Percentiles rank a stretch among this genome's conserved stretches.
Conservation (phyloP, 2,329 filamentous ascomycete genomes). For the Laburnicola sp. region DNA sequence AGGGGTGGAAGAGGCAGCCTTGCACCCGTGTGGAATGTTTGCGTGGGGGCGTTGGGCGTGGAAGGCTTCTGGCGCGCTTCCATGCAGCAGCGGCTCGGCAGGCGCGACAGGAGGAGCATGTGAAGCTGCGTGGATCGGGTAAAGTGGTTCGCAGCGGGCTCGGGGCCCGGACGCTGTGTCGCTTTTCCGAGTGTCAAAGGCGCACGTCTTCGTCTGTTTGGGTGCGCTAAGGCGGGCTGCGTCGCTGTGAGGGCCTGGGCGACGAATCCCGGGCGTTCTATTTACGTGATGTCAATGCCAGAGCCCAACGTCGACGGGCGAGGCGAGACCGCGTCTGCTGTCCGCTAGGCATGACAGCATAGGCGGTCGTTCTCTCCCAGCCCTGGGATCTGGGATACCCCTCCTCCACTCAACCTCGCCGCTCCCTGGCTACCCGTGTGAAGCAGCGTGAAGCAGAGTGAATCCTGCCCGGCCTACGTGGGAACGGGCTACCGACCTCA, state of each 20-base stretch:
- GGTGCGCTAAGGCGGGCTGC: constrained; percentile 1
- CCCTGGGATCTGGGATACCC: constrained; percentile 3
- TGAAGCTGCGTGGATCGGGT: constrained; percentile 11
- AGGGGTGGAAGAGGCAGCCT: no score
- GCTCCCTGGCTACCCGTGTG: neutral
- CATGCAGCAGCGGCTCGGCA: constrained; percentile 3
- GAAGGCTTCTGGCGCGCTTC: constrained; percentile 19
- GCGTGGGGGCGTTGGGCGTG: no score
- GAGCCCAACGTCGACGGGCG: constrained; percentile 3
- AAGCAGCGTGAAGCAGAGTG: no score
- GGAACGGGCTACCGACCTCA: neutral
- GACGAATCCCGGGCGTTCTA: constrained; percentile 20
- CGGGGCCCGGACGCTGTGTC: neutral
- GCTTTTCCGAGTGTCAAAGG: neutral
- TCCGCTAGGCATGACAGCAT: constrained; percentile 26
- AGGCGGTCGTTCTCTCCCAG: constrained; percentile 10
- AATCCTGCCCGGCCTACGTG: no score
- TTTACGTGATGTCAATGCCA: constrained; percentile 25
- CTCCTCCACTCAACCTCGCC: constrained; percentile 1
- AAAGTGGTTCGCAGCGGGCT: neutral
- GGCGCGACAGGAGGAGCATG: constrained; percentile 2
- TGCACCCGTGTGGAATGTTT: no score
- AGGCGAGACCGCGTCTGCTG: constrained; percentile 8
- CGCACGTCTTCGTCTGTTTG: neutral
- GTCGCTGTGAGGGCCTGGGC: neutral